Evolutionary conservation across 2,329 filamentous ascomycete species (phyloP).

Genomic region (Zymoseptoria tritici): DNA sequence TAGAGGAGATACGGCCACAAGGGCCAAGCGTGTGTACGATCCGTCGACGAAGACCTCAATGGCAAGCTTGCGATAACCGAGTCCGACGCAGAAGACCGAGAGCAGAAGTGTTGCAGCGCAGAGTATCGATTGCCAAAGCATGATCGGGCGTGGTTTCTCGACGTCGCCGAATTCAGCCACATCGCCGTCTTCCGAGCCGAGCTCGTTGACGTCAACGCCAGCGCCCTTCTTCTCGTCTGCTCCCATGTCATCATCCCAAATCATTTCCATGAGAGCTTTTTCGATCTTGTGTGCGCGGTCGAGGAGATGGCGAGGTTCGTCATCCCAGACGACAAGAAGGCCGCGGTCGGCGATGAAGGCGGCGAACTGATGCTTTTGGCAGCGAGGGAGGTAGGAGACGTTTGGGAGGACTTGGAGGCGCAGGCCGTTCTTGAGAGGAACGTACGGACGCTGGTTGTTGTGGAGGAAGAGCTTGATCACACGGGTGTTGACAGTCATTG

Average conservation of each 20-base stretch:
- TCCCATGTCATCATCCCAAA: constrained; percentile 45
- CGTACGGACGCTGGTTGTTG: constrained; percentile 44
- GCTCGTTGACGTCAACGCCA: constrained; percentile 28
- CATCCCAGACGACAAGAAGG: constrained; percentile 57
- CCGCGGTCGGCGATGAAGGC: constrained; percentile 54
- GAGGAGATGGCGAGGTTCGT: constrained; percentile 51
- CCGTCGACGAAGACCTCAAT: constrained; percentile 49
- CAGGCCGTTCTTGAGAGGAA: constrained; percentile 52
- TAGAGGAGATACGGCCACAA: constrained; percentile 46
- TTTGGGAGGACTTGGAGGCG: constrained; percentile 56
- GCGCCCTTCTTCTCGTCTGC: constrained; percentile 40
- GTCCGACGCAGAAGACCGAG: constrained; percentile 46
- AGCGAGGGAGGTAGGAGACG: constrained; percentile 50
- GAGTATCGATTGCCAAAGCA: constrained; percentile 50
- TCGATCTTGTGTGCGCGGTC: constrained; percentile 47
- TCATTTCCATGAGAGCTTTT: constrained; percentile 48
- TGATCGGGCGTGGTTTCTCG: constrained; percentile 40
- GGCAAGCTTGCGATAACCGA: constrained; percentile 50
- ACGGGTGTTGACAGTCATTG: constrained; percentile 60
- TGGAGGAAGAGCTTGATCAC: constrained; percentile 56
- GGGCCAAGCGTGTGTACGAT: constrained; percentile 47
- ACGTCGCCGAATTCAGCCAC: constrained; percentile 34
- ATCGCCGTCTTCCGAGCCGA: constrained; percentile 24
- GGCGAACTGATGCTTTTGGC: constrained; percentile 59
- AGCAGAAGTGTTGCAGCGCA: constrained; percentile 48